phyloP scores from a whole-genome alignment of 1,139 yeast genomes.

The Suhomyces bribrorum region DNA sequence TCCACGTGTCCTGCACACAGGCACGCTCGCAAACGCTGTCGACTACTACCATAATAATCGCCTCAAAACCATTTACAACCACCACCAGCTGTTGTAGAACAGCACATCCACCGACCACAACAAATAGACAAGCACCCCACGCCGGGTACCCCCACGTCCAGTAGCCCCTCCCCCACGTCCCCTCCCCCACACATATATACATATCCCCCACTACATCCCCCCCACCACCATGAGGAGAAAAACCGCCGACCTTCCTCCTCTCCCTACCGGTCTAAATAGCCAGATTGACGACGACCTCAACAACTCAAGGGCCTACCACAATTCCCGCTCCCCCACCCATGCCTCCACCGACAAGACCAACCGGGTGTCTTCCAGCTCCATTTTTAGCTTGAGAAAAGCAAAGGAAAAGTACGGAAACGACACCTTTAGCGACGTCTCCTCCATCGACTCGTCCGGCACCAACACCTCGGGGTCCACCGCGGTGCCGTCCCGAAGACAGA shows the following conservation, averaged over 20 bases:
- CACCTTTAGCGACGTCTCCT: slow-evolving; percentile 35
- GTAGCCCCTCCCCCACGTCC: slow-evolving; percentile 2
- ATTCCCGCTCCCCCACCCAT: slow-evolving; percentile 10
- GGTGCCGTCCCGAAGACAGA: slow-evolving; percentile 11
- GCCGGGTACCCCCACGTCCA: not conserved
- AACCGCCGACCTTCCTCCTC: slow-evolving; percentile 11
- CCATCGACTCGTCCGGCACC: slow-evolving; percentile 38
- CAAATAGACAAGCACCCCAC: not conserved
- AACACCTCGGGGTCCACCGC: slow-evolving; percentile 7
- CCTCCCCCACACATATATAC: slow-evolving; percentile 2
- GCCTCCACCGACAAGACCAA: slow-evolving; percentile 13
- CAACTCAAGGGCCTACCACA: slow-evolving; percentile 34
- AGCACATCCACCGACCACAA: not conserved
- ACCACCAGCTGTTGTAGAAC: no score
- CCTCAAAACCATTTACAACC: no score
- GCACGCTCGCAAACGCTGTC: no score
- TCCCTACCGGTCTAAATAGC: slow-evolving; percentile 18
- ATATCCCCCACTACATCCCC: not conserved
- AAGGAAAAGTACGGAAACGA: slow-evolving; percentile 26
- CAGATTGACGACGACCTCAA: slow-evolving; percentile 35
- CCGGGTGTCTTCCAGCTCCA: slow-evolving; percentile 41
- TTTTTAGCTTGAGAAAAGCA: slow-evolving; percentile 39
- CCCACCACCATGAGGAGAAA: slow-evolving; percentile 13
- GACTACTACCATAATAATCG: no score
- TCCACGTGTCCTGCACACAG: no score